Evolutionary conservation across 352 stramenopile genomes (phyloP).

Genomic region (Phytophthora nicotianae): DNA sequence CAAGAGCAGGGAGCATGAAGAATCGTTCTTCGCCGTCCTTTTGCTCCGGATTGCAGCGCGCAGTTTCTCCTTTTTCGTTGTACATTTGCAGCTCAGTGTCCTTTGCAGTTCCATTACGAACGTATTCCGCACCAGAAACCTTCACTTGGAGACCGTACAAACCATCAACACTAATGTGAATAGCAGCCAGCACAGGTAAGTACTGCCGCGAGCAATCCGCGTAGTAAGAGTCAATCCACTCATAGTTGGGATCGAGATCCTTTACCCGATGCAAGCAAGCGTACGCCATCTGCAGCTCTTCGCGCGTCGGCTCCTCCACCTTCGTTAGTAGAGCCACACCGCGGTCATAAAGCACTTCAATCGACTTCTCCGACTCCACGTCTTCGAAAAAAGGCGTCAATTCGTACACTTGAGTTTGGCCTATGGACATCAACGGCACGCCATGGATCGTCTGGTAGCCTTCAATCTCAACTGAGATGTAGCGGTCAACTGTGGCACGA

Average conservation of each 20-base stretch:
- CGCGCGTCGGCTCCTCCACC: constrained; percentile 53
- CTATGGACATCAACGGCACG: constrained; percentile 69
- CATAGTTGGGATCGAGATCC: constrained; percentile 72
- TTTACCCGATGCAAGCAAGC: constrained; percentile 76
- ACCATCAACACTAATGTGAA: constrained; percentile 75
- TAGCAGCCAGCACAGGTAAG: constrained; percentile 67
- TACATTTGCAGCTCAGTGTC: constrained; percentile 75
- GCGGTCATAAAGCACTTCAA: constrained; percentile 71
- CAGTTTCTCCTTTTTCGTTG: constrained; percentile 51
- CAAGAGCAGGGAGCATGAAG: constrained; percentile 58
- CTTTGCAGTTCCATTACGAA: constrained; percentile 85
- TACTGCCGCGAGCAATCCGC: constrained; percentile 68
- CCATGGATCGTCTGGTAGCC: constrained; percentile 70
- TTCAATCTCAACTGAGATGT: constrained; percentile 79
- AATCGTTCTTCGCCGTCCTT: constrained; percentile 50
- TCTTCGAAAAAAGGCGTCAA: constrained; percentile 77
- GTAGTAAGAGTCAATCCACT: constrained; percentile 89
- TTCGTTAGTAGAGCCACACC: constrained; percentile 72
- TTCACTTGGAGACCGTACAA: constrained; percentile 82
- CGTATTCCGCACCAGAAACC: constrained; percentile 65
- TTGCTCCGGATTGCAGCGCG: constrained; percentile 67
- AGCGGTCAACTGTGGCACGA: constrained; percentile 67
- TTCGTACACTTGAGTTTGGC: constrained; percentile 81
- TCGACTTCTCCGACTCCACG: constrained; percentile 66
- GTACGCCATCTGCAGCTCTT: constrained; percentile 76